A percentile compares a stretch with the other conserved stretches of the same genome.
These are phyloP conservation scores for Botrytis cinerea DNA, from an alignment of 2,329 filamentous ascomycete species.

Conservation along the genomic window DNA sequence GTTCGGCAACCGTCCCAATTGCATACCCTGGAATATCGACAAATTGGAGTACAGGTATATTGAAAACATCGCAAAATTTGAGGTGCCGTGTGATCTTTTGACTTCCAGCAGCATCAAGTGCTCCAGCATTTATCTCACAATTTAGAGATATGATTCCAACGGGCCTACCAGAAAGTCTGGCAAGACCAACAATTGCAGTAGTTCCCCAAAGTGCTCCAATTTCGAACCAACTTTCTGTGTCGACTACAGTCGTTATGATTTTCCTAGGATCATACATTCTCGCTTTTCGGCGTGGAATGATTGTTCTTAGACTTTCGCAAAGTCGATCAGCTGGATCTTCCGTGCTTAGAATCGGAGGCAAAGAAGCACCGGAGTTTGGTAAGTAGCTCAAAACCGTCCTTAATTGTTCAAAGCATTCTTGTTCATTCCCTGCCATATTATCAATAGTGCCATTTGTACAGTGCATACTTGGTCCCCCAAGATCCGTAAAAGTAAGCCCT, in stretches of 20 bases:
- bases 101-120: slow-evolving; percentile 59
- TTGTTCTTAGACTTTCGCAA: slow-evolving; percentile 52
- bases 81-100: slow-evolving; percentile 62
- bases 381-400: slow-evolving; percentile 58
- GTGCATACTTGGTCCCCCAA: slow-evolving; percentile 62
- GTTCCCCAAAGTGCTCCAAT: slow-evolving; percentile 64
- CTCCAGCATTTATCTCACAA: slow-evolving; percentile 62
- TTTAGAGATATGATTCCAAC: slow-evolving; percentile 62
- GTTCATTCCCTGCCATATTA: slow-evolving; percentile 61
- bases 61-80: slow-evolving; percentile 66
- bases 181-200: slow-evolving; percentile 62
- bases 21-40: slow-evolving; percentile 65
- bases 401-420: slow-evolving; percentile 63
- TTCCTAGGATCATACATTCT: slow-evolving; percentile 61
- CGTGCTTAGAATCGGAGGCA: slow-evolving; percentile 52
- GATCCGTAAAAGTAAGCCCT: slow-evolving; percentile 57
- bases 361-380: slow-evolving; percentile 56
- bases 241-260: slow-evolving; percentile 59
- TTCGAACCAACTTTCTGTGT: slow-evolving; percentile 60
- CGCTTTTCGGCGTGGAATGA: slow-evolving; percentile 58
- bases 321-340: slow-evolving; percentile 53
- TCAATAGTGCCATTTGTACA: slow-evolving; percentile 68
- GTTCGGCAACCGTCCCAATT: slow-evolving; percentile 63
- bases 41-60: slow-evolving; percentile 64
- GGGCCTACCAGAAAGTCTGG: slow-evolving; percentile 56